Evolutionary conservation across 2,329 filamentous ascomycete genomes (phyloP).

Genomic region (Fusarium pseudocircinatum): DNA sequence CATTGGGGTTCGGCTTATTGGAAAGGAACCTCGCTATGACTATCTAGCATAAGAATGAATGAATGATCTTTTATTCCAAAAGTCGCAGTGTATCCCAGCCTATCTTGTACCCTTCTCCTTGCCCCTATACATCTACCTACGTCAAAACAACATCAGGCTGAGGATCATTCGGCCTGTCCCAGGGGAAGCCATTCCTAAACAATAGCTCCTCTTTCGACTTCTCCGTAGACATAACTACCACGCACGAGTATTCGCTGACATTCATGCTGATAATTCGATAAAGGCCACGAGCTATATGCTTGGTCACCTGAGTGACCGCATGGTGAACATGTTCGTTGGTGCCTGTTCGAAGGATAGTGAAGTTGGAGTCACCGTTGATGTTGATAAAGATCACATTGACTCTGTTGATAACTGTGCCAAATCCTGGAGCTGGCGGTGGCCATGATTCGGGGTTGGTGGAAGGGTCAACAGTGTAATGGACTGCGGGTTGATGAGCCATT

Average conservation of each 20-base stretch:
- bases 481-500: not conserved
- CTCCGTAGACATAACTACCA: not conserved
- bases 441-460: not conserved
- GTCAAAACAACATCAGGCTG: not conserved
- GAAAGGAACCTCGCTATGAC: accelerated
- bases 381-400: not conserved
- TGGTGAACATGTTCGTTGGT: slow-evolving; percentile 2
- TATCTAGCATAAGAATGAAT: not conserved
- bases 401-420: not conserved
- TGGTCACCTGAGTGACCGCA: not conserved
- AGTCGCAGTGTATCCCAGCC: accelerated
- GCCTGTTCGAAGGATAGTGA: not conserved
- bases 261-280: slow-evolving; percentile 1
- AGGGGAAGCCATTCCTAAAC: not conserved
- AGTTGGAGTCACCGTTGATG: not conserved
- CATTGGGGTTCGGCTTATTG: not conserved
- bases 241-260: not conserved
- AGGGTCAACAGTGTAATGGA: not conserved
- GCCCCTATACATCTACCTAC: not conserved
- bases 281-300: not conserved
- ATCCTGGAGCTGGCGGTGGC: not conserved
- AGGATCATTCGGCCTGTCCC: not conserved
- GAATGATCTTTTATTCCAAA: not conserved
- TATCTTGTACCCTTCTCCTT: accelerated
- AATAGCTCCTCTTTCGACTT: not conserved